Base-by-base conservation (phyloP, 495 filamentous ascomycete species). In the Darksidea phi region DNA sequence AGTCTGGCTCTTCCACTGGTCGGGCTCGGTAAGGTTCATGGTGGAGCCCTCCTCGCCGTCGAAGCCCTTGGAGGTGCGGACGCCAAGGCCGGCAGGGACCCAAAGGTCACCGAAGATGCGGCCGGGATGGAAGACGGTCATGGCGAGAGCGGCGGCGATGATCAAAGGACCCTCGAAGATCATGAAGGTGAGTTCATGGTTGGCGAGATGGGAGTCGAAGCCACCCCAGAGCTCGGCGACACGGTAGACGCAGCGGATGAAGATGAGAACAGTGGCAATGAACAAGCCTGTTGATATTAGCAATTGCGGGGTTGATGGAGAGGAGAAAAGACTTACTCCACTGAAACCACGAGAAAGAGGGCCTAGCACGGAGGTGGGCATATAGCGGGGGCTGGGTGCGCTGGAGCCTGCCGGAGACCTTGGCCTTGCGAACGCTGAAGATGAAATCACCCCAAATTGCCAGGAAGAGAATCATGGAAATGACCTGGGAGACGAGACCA, bases 131-230 rank as follows among this genome's bases (percentile, higher is more conserved):
- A 54, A 67, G 6, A 46, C 24, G 17, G 64, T 63, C 54, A 67
- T 55, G 15, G 46, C 25, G 8, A 55, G 21, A 15, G 63, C 54
- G 15, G 86, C 83, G 46, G 85, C 64, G 13, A 78, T 72, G 66
- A 91, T 82, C 84, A 90, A 85, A n/a, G 82, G 72, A 21, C 86
- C 84, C 74, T 91, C 88, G 20, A 91, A 78, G 24, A 87, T 75
- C 75, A 91, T 83, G 68, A 89, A 87, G 8, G 82, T 64, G 11
- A 79, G 74, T 72, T 91, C 77, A 42, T 87, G 72, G 48, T 76
- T 79, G 47, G 81, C 85, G 50, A 89, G 69, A 0, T 66, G 54
- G 21, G 86, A 80, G 11, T 71, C 54, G 72, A 84, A 89, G n/a
- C 87, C 87, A n/a, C 72, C 70, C 45, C 75, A 75, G 49, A 89